Evolutionary conservation across 805 yeast genomes (phyloP).

Genomic region (Schwanniomyces polymorphus): DNA sequence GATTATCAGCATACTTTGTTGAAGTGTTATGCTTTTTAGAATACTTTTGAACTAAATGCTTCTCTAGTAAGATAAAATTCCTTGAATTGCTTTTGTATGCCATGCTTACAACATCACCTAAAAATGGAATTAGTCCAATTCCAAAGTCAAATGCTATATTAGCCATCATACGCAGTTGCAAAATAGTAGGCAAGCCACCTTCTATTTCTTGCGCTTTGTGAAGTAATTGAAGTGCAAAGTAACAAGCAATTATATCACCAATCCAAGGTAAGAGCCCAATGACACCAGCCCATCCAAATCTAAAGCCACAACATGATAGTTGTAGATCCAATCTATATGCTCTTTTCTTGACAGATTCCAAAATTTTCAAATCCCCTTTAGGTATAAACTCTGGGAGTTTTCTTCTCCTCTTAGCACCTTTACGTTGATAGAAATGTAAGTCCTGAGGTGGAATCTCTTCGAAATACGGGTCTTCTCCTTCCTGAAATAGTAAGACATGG

Average conservation of each 20-base stretch:
- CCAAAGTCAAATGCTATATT: constrained; percentile 40
- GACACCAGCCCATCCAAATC: constrained; percentile 44
- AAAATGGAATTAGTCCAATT: constrained; percentile 60
- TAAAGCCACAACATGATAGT: constrained; percentile 37
- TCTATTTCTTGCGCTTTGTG: constrained; percentile 31
- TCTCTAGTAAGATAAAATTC: constrained; percentile 55
- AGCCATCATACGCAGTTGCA: constrained; percentile 36
- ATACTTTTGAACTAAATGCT: constrained; percentile 35
- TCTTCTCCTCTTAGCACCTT: constrained; percentile 41
- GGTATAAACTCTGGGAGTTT: constrained; percentile 36
- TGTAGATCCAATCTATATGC: constrained; percentile 42
- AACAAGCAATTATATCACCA: constrained; percentile 32
- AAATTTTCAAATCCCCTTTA: constrained; percentile 28
- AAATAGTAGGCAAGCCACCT: constrained; percentile 34
- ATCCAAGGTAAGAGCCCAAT: constrained; percentile 44
- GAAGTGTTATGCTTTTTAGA: neutral
- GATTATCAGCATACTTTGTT: neutral
- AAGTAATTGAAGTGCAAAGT: constrained; percentile 30
- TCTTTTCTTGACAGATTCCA: constrained; percentile 33
- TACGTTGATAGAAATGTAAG: constrained; percentile 39
- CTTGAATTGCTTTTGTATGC: constrained; percentile 78
- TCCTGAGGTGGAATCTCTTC: constrained; percentile 41
- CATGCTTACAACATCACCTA: constrained; percentile 71
- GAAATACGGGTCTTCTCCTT: constrained; percentile 36
- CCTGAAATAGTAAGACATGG: constrained; percentile 27